Conservation (phyloP, 768 basidiomycete species). For the Tubosaeta brunneosetosa region DNA sequence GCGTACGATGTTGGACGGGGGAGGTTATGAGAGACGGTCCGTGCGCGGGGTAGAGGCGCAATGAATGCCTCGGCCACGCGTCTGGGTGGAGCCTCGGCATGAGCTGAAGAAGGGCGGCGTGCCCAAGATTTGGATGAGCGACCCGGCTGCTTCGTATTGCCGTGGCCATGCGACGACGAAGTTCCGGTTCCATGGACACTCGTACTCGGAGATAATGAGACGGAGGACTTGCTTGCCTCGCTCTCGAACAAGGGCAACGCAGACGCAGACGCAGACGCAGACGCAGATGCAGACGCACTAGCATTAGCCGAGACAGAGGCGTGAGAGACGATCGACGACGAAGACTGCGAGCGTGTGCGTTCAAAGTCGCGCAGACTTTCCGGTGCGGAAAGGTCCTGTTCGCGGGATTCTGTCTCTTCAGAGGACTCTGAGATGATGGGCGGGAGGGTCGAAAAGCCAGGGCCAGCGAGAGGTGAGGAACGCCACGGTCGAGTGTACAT, state of each 20-base stretch:
- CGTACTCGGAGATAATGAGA: slow-evolving; percentile 11
- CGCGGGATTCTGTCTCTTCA: slow-evolving; percentile 12
- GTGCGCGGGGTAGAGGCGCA: slow-evolving; percentile 19
- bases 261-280: slow-evolving; percentile 6
- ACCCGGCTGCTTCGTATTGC: slow-evolving; percentile 1
- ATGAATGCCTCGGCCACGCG: slow-evolving; percentile 4
- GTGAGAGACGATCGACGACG: slow-evolving; percentile 17
- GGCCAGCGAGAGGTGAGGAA: slow-evolving; percentile 27
- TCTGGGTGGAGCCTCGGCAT: background rate
- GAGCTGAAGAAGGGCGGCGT: slow-evolving; percentile 7
- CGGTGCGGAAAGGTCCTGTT: background rate
- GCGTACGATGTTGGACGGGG: slow-evolving; percentile 18
- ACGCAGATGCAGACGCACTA: slow-evolving; percentile 5
- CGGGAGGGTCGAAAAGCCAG: slow-evolving; percentile 23
- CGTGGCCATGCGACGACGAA: slow-evolving; percentile 20
- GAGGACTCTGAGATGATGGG: slow-evolving; percentile 20
- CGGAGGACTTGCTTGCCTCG: slow-evolving; percentile 22
- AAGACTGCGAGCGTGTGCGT: slow-evolving; percentile 9
- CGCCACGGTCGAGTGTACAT: slow-evolving; percentile 25
- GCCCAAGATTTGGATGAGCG: slow-evolving; percentile 13
- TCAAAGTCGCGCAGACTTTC: background rate
- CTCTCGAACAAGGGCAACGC: slow-evolving; percentile 6
- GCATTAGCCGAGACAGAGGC: slow-evolving; percentile 10
- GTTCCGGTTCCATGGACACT: slow-evolving; percentile 5
- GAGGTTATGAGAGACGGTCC: slow-evolving; percentile 14